phyloP scores from a whole-genome alignment of 306 rosid species.

The Gastrolobium villosum region DNA sequence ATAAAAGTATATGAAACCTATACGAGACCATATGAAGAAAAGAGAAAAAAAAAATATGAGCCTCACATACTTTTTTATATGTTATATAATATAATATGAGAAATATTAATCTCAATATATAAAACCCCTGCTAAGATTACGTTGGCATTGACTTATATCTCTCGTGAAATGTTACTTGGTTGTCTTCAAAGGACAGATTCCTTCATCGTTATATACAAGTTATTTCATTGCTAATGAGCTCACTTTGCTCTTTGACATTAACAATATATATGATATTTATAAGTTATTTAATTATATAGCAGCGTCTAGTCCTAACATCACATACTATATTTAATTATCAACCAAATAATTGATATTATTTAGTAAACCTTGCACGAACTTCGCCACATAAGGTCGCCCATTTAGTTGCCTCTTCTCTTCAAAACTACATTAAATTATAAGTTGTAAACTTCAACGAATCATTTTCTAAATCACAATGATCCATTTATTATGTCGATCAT shows the following conservation, averaged over 20 bases:
- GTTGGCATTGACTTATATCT: conserved; percentile 13
- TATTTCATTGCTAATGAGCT: conserved; percentile 32
- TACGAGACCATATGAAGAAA: no score
- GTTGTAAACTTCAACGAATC: neutral
- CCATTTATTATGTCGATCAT: neutral
- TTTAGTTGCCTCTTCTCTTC: neutral
- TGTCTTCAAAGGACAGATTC: conserved; percentile 49
- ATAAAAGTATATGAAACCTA: no score
- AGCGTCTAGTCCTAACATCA: conserved; percentile 44
- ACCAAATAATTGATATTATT: neutral
- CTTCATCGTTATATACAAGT: neutral
- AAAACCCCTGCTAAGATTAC: neutral
- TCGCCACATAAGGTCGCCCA: neutral
- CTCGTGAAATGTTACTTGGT: conserved; percentile 33
- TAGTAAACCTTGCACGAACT: neutral
- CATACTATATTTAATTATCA: neutral
- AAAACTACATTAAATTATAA: neutral
- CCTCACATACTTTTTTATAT: no score
- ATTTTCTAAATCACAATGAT: neutral
- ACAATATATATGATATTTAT: neutral
- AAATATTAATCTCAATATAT: neutral
- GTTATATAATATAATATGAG: no score
- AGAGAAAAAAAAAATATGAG: no score
- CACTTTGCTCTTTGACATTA: conserved; percentile 27
- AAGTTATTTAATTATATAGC: neutral